These are phyloP conservation scores for Dryas drummondii DNA, from an alignment of 306 rosid genomes.

Conservation along the genomic window DNA sequence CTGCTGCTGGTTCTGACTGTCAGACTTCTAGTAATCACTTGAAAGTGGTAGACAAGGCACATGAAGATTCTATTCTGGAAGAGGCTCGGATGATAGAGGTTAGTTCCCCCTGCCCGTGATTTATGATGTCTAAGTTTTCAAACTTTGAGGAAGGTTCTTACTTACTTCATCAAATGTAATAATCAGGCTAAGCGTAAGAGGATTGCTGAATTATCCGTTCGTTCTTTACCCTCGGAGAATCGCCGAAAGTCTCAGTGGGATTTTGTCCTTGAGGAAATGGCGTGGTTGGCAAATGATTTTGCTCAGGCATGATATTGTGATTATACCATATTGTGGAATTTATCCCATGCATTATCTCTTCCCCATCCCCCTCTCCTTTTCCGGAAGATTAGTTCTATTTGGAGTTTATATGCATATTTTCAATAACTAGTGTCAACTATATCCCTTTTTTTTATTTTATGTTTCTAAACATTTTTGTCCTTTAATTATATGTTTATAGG, in stretches of 20 bases:
- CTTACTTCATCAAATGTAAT: constrained; percentile 16
- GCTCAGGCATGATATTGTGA: constrained; percentile 71
- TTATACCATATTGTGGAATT: background rate
- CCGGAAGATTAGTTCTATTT: constrained; percentile 3
- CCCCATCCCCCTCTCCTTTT: background rate
- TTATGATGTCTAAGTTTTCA: constrained; percentile 15
- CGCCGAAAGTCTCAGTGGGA: constrained; percentile 81
- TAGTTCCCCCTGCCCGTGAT: constrained; percentile 22
- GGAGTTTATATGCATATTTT: background rate
- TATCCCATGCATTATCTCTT: background rate
- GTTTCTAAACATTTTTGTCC: constrained; percentile 14
- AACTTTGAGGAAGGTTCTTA: constrained; percentile 18
- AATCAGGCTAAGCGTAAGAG: constrained; percentile 89
- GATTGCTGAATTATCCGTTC: constrained; percentile 80
- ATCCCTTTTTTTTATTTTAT: background rate
- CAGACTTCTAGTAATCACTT: constrained; percentile 41
- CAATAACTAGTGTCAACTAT: background rate
- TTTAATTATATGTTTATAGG: constrained; percentile 45
- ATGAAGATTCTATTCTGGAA: constrained; percentile 87
- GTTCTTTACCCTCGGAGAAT: constrained; percentile 50
- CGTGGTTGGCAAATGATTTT: constrained; percentile 99
- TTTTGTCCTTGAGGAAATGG: constrained; percentile 95
- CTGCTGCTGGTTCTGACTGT: constrained; percentile 41
- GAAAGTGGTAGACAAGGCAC: constrained; percentile 67
- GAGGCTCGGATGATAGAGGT: constrained; percentile 92